Base-by-base conservation (phyloP, 2,329 filamentous ascomycete genomes). In the Lachnellula occidentalis region DNA sequence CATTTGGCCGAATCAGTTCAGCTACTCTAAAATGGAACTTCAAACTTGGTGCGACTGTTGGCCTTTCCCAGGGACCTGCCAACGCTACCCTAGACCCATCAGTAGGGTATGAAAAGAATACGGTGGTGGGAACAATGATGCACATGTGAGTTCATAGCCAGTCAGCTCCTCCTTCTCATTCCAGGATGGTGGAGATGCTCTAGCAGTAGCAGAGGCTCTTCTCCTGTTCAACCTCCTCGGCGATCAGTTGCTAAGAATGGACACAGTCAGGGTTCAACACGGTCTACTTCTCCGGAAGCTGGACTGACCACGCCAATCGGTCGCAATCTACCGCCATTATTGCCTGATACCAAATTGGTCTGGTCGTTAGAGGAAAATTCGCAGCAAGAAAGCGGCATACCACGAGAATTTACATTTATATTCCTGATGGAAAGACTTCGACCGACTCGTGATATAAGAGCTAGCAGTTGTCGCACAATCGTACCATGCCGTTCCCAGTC, bases 291-390 rank as follows among this genome's bases (percentile, higher is more conserved):
- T 31, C 27, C 27, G 9, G 8, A 31, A 31, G 27, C 27, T 12
- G 27, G 27, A 31, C 27, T 31, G 27, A 31, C 27, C 45, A 15
- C 2, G 31, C n/a, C 22, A 36, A 36, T 17, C 14, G 34, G 27
- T 46, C 9, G 14, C 11, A 21, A n/a, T 4, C 22, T 27, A 21
- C 27, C 7, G n/a, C 22, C 11, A 8, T 21, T 31, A 15, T 5
- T 55, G 11, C 56, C 55, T 11, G 59, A 64, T 51, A 62, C 61
- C 0, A 56, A 74, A 57, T 68, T 78, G 8, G 71, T 78, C 14
- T 79, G 76, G 76, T 76, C 76, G 4, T 66, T 79, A 1, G 74
- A 76, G 51, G 76, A 79, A 51, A 79, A 78, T 53, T 58, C 62
- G 37, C 64, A 78, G 8, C 76, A 78, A 58, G 69, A 72, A 22